Evolutionary conservation across 2,329 filamentous ascomycete genomes (phyloP).

Genomic region (Pseudomassariella vexata): DNA sequence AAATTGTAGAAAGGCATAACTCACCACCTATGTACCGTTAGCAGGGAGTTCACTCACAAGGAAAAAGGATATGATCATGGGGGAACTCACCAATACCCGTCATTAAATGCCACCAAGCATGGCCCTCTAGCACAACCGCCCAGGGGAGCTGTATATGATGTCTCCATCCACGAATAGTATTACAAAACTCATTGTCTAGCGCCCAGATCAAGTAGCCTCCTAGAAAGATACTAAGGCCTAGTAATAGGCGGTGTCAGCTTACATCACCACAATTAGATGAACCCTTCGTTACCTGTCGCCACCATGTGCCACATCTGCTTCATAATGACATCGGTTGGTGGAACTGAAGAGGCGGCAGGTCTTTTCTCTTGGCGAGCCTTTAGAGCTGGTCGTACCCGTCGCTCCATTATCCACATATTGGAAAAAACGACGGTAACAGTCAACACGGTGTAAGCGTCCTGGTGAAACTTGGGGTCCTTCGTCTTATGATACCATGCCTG

Average conservation of each 20-base stretch:
- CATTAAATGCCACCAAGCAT: slow-evolving; percentile 67
- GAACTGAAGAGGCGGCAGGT: slow-evolving; percentile 26
- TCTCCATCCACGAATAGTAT: slow-evolving; percentile 58
- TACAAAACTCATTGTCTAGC: slow-evolving; percentile 73
- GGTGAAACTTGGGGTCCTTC: slow-evolving; percentile 78
- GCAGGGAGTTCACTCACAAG: no score
- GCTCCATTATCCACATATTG: slow-evolving; percentile 70
- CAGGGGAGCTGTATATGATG: slow-evolving; percentile 68
- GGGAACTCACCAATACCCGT: slow-evolving; percentile 59
- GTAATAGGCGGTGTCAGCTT: not conserved
- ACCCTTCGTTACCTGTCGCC: slow-evolving; percentile 31
- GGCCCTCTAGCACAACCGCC: slow-evolving; percentile 62
- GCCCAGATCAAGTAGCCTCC: slow-evolving; percentile 73
- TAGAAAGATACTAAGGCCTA: slow-evolving; percentile 65
- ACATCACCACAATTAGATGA: slow-evolving; percentile 1
- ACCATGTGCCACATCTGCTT: slow-evolving; percentile 75
- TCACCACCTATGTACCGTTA: slow-evolving; percentile 2
- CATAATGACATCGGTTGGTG: slow-evolving; percentile 27
- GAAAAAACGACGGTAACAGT: slow-evolving; percentile 66
- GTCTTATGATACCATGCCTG: slow-evolving; percentile 65
- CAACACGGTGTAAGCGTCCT: slow-evolving; percentile 69
- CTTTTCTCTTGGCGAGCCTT: slow-evolving; percentile 41
- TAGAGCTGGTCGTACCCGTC: slow-evolving; percentile 37
- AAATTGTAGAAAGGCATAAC: not conserved
- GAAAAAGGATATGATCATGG: not conserved